Evolutionary conservation across 1,284 basidiomycete species (phyloP).

Genomic region (Rhodotorula sp.): DNA sequence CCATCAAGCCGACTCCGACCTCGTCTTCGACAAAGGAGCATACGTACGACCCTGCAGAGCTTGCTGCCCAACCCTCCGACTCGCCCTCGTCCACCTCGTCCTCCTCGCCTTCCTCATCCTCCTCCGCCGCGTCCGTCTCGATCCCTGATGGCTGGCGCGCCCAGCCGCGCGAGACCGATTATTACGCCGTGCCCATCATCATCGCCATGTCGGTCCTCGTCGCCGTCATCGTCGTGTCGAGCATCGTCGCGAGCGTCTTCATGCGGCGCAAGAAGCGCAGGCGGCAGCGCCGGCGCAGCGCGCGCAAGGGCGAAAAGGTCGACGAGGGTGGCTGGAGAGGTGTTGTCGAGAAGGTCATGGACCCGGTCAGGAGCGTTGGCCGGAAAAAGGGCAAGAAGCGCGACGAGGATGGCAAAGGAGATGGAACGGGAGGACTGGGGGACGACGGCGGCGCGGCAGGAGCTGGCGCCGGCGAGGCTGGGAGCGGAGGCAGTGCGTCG

Average conservation of each 20-base stretch:
- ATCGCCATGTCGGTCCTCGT: slow-evolving; percentile 38
- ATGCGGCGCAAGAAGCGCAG: slow-evolving; percentile 33
- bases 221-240: slow-evolving; percentile 30
- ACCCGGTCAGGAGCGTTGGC: neutral
- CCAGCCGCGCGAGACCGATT: slow-evolving; percentile 29
- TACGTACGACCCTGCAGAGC: neutral
- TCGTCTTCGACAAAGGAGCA: too few relatives aligned
- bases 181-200: slow-evolving; percentile 41
- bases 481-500: neutral
- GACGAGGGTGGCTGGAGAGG: slow-evolving; percentile 4
- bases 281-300: neutral
- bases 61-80: neutral
- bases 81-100: neutral
- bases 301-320: neutral
- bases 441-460: neutral
- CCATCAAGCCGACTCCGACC: too few relatives aligned
- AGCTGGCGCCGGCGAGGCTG: neutral
- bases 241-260: slow-evolving; percentile 31
- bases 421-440: neutral
- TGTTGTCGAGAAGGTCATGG: neutral
- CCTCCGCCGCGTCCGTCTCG: neutral
- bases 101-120: neutral
- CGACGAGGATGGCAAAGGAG: neutral
- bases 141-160: slow-evolving; percentile 38
- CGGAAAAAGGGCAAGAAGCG: neutral